A percentile compares a stretch with the other conserved stretches of the same genome.
These are phyloP conservation scores for Daldinia sp. DNA, from an alignment of 2,329 filamentous ascomycete species.

Conservation along the genomic window DNA sequence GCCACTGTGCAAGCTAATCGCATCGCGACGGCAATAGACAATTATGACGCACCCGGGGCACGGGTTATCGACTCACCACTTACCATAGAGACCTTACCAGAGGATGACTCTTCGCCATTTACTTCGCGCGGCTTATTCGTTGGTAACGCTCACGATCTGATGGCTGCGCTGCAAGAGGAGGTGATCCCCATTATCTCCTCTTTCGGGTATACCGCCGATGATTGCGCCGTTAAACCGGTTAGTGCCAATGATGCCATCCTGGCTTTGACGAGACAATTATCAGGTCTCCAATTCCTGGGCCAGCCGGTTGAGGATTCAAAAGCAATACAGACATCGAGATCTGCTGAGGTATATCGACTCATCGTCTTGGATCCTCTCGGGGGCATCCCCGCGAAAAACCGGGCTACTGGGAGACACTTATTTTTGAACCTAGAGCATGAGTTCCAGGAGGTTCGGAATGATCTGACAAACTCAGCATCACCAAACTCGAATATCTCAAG, in stretches of 20 bases:
- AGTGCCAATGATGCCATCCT: conserved; percentile 74
- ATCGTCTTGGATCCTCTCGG: conserved; percentile 90
- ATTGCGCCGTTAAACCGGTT: conserved; percentile 55
- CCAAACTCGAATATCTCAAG: conserved; percentile 26
- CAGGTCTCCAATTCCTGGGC: conserved; percentile 68
- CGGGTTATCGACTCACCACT: conserved; percentile 72
- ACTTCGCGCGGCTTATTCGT: conserved; percentile 55
- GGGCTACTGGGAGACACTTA: conserved; percentile 75
- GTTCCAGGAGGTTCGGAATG: conserved; percentile 74
- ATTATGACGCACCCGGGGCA: conserved; percentile 74
- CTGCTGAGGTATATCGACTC: conserved; percentile 76
- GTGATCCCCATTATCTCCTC: conserved; percentile 76
- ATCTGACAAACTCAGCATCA: conserved; percentile 60
- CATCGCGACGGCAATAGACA: conserved; percentile 80
- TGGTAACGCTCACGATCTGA: conserved; percentile 65
- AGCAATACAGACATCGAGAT: conserved; percentile 53
- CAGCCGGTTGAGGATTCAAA: conserved; percentile 56
- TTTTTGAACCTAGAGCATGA: conserved; percentile 97
- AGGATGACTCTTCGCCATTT: conserved; percentile 50
- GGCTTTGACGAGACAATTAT: conserved; percentile 81
- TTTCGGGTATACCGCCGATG: conserved; percentile 58
- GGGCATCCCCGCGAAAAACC: conserved; percentile 78
- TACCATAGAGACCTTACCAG: conserved; percentile 53
- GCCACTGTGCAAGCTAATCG: conserved; percentile 76
- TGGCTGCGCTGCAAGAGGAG: conserved; percentile 74